Evolutionary conservation across 2,329 filamentous ascomycete species (phyloP).

Genomic region (Neofusicoccum ribis): DNA sequence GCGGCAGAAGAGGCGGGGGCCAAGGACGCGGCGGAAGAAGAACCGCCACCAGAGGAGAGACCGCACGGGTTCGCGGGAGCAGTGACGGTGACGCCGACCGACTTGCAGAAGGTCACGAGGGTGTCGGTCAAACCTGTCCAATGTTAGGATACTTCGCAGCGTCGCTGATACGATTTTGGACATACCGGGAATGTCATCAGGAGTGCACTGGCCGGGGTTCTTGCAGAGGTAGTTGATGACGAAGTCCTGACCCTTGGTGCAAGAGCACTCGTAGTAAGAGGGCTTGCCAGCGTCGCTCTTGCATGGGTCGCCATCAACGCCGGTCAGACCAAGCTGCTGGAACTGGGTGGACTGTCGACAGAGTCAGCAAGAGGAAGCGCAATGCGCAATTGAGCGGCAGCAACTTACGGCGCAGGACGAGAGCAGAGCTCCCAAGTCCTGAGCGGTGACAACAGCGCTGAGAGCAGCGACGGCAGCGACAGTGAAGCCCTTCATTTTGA

Average conservation of each 20-base stretch:
- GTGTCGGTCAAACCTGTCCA: background rate
- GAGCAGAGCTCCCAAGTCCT: slow-evolving; percentile 11
- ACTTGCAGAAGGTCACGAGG: slow-evolving; percentile 15
- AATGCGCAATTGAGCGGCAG: background rate
- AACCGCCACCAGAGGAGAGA: background rate
- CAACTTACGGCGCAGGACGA: slow-evolving; percentile 5
- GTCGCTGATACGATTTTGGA: no score
- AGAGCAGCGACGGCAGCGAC: background rate
- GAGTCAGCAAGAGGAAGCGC: background rate
- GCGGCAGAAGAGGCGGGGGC: background rate
- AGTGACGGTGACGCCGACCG: slow-evolving; percentile 10
- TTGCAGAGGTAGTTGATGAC: slow-evolving; percentile 10
- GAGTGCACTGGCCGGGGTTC: slow-evolving; percentile 3
- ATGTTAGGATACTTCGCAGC: background rate
- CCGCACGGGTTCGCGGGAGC: slow-evolving; percentile 12
- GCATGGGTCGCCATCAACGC: slow-evolving; percentile 16
- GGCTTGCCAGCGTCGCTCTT: slow-evolving; percentile 10
- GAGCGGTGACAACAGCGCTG: slow-evolving; percentile 3
- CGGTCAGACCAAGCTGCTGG: slow-evolving; percentile 8
- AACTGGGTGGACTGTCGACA: slow-evolving; percentile 3
- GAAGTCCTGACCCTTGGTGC: slow-evolving; percentile 8
- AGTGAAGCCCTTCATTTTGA: slow-evolving; percentile 12
- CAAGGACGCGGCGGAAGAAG: background rate
- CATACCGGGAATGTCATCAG: slow-evolving; percentile 6
- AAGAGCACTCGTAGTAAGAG: slow-evolving; percentile 18